Base-by-base conservation (phyloP, 768 basidiomycete species). In the Pleurotus tuoliensis region DNA sequence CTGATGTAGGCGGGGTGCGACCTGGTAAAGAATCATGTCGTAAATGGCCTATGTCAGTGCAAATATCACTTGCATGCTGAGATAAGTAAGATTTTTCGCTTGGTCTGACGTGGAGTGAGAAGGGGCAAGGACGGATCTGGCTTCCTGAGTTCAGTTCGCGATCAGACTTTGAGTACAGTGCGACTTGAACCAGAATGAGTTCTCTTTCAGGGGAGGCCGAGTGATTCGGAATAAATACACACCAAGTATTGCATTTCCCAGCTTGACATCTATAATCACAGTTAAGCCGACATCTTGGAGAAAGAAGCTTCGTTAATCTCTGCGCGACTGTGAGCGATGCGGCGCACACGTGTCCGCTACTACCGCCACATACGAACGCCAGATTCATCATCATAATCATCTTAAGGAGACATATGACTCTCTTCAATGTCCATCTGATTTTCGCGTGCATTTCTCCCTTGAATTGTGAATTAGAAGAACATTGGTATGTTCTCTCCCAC, bases 21-120 rank as follows among this genome's bases (percentile, higher is more conserved):
- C 39, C 37, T 51, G 49, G 39, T 38, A 11, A 40, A 30, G 51
- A 41, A 41, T 13, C 51, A 41, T 53, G 37, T 53, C 51, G 51
- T 53, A 53, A 53, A 13, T 40, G 16, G 41, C 11, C 38, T 53
- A 51, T 51, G 49, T 51, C 51, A 22, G 38, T 53, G 39, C 18
- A 41, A 48, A 43, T 41, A 56, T 49, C 18, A 47, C 37, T 43
- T 24, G 50, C 60, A 30, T 47, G 56, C 56, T 55, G 58, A 57
- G 58, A 54, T 59, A 61, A 57, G 30, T 34, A 34, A 46, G 55
- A 59, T 20, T 41, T 45, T 57, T 34, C 50, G 55, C 22, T 51
- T 47, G 44, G 43, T 58, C 55, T 61, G 50, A 56, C 27, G 54
- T 44, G 47, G 55, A 43, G 49, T 47, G 52, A 45, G 44, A 30